These are phyloP conservation scores for Chrysosporium keratinophilum DNA, from an alignment of 2,329 filamentous ascomycete species.

Conservation along the genomic window DNA sequence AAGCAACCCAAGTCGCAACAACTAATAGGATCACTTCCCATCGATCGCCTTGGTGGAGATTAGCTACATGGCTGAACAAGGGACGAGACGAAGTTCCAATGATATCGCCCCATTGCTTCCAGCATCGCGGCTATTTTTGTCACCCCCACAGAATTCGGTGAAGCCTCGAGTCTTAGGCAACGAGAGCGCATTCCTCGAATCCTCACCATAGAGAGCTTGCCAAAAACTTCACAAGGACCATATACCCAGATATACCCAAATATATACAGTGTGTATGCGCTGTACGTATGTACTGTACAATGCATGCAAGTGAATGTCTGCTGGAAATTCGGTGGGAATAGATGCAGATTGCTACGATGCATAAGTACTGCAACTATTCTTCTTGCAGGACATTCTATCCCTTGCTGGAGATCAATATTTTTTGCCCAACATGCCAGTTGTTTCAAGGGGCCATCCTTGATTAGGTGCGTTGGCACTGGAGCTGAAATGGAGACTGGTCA, in stretches of 20 bases:
- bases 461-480: conserved; percentile 1
- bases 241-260: background rate
- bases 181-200: background rate
- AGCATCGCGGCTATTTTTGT: conserved; percentile 6
- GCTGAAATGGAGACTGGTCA: background rate
- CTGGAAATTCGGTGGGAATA: background rate
- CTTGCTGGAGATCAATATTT: background rate
- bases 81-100: conserved; percentile 6
- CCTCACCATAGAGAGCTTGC: too few relatives aligned
- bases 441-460: background rate
- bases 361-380: too few relatives aligned
- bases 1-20: conserved; percentile 3
- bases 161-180: background rate
- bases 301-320: background rate
- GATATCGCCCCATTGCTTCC: background rate
- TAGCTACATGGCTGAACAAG: conserved; percentile 3
- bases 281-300: too few relatives aligned
- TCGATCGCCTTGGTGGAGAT: conserved; percentile 1
- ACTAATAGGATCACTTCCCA: conserved; percentile 9
- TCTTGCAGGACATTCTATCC: too few relatives aligned
- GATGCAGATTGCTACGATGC: too few relatives aligned
- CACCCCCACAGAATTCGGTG: background rate
- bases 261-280: background rate
- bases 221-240: background rate
- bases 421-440: background rate